Conservation (phyloP, 805 yeast genomes). For the Sungouiozyma ichnusensis region DNA sequence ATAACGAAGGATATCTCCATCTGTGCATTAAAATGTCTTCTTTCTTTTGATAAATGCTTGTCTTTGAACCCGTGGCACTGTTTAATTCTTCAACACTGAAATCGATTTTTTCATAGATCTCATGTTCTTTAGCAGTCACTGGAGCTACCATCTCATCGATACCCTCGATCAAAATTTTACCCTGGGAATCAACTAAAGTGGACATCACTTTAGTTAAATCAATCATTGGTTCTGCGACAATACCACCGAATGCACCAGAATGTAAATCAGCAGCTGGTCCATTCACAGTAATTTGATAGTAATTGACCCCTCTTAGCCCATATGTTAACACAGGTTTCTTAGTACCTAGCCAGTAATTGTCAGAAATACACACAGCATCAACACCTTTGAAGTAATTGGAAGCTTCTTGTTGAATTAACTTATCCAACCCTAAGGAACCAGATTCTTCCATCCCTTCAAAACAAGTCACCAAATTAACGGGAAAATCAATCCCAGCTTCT, state of each 20-base stretch:
- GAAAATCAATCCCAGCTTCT: slow-evolving; percentile 74
- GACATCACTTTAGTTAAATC: slow-evolving; percentile 75
- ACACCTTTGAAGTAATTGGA: slow-evolving; percentile 71
- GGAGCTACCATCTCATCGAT: slow-evolving; percentile 92
- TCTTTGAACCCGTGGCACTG: slow-evolving; percentile 79
- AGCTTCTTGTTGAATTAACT: slow-evolving; percentile 71
- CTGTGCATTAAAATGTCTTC: slow-evolving; percentile 90
- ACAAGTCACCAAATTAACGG: slow-evolving; percentile 85
- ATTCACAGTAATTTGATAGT: slow-evolving; percentile 67
- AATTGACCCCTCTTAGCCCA: slow-evolving; percentile 94
- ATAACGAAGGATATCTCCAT: slow-evolving; percentile 97
- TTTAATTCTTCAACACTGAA: slow-evolving; percentile 77
- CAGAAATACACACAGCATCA: slow-evolving; percentile 91
- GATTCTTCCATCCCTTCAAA: slow-evolving; percentile 99
- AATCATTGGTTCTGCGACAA: slow-evolving; percentile 94
- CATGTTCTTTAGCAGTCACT: slow-evolving; percentile 67
- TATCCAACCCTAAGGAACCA: slow-evolving; percentile 88
- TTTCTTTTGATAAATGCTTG: slow-evolving; percentile 66
- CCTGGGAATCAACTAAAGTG: slow-evolving; percentile 67
- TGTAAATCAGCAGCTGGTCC: slow-evolving; percentile 98
- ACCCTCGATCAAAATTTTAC: slow-evolving; percentile 82
- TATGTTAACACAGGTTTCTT: slow-evolving; percentile 93
- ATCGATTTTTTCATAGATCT: slow-evolving; percentile 75
- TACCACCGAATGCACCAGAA: slow-evolving; percentile 95
- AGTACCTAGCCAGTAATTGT: slow-evolving; percentile 98